Evolutionary conservation across 1,139 yeast species (phyloP), one percentile per base, ranked within the genome.

Genomic region (Pichia cactophila): DNA sequence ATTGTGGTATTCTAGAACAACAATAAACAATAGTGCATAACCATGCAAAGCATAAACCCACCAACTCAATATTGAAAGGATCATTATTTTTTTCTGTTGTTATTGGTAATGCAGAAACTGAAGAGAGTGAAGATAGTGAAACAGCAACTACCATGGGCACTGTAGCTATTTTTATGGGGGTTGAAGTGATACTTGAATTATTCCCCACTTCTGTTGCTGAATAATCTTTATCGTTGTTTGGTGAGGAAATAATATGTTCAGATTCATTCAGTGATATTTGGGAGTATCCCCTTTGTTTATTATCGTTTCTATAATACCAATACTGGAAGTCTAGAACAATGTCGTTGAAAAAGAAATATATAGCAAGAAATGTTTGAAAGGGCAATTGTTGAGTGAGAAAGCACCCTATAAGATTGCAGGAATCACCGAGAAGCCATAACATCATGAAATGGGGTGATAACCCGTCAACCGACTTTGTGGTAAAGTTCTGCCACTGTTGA

Each of bases 381-480:
- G 79, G 75, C 50, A 90, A 69, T 56, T 83, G 94, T 33, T 79
- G 73, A 20, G 95, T 90, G 45, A 89, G 62, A 14, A 87, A 60
- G 56, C 97, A 89, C 17, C 97, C 95, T 4, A 83, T 61, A 7
- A 63, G 52, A 52, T 92, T 85, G n/a, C 89, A 73, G 33, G 84
- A 72, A 62, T 90, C 97, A 10, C 97, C 97, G 54, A 83, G 60
- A 53, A 87, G 75, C 96, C 97, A 89, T 45, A 85, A 77, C 23
- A 78, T 55, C 11, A 90, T 72, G 58, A 90, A 86, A 20, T 74
- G 71, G 9, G 83, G 80, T 6, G 96, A 85, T 35, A 90, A 73
- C 0, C 97, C 97, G 40, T 83, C 90, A 1, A 92, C 92, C 1
- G 92, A 81, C 61, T 86, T 83, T 61, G 74, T 77, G 43, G 69